phyloP scores from a whole-genome alignment of 345 rosid genomes.

The Eucalyptus caleyi region DNA sequence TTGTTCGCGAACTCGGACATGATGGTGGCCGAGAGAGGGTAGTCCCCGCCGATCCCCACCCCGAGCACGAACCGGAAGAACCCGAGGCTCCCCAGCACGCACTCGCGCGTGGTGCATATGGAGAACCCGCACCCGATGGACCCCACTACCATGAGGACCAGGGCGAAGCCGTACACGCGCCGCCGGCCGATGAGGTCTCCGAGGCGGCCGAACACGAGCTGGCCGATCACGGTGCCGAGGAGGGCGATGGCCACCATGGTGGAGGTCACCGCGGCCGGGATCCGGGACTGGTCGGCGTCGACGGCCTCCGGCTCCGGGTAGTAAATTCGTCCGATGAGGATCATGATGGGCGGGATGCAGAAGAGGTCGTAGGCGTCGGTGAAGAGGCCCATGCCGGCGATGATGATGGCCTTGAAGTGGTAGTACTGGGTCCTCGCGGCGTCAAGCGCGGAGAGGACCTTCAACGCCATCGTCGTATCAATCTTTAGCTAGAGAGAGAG shows the following conservation, averaged over 20 bases:
- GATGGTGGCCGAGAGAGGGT: constrained; percentile 64
- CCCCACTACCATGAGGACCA: constrained; percentile 35
- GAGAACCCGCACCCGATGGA: constrained; percentile 56
- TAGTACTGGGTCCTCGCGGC: constrained; percentile 28
- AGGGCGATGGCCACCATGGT: constrained; percentile 25
- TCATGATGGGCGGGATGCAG: constrained; percentile 32
- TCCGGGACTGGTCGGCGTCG: neutral
- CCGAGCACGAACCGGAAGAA: constrained; percentile 47
- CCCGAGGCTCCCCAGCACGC: constrained; percentile 38
- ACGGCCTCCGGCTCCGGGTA: neutral
- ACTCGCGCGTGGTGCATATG: constrained; percentile 22
- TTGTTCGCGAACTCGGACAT: constrained; percentile 71
- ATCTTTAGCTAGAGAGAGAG: neutral
- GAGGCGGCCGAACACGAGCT: constrained; percentile 33
- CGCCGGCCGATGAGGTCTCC: constrained; percentile 52
- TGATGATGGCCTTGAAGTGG: constrained; percentile 43
- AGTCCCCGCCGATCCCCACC: constrained; percentile 60
- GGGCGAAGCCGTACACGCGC: constrained; percentile 35
- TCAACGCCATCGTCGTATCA: constrained; percentile 11
- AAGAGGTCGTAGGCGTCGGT: constrained; percentile 48
- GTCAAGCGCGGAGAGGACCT: constrained; percentile 36
- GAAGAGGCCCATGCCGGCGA: constrained; percentile 57
- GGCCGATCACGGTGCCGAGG: constrained; percentile 46
- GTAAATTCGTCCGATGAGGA: constrained; percentile 21
- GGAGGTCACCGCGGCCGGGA: neutral